A percentile compares a stretch with the other conserved stretches of the same genome.
These are phyloP conservation scores for Colletotrichum chrysophilum DNA, from an alignment of 2,329 filamentous ascomycete species.

Conservation along the genomic window DNA sequence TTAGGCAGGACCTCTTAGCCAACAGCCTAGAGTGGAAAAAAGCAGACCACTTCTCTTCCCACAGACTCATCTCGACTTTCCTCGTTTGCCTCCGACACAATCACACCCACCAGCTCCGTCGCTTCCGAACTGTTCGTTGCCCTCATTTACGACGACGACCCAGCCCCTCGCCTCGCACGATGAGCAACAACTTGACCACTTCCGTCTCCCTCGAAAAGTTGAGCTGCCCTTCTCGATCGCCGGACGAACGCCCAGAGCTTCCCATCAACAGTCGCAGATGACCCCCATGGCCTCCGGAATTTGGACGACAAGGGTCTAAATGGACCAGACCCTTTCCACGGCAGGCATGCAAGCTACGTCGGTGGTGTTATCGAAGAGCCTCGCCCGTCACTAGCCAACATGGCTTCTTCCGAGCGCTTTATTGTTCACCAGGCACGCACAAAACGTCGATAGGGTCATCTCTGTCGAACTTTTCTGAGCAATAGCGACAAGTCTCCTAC, in stretches of 20 bases:
- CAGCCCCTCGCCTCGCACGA: not conserved
- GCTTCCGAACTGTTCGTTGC: not conserved
- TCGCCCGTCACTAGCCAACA: not conserved
- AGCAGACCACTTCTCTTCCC: not conserved
- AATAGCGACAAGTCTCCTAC: not conserved
- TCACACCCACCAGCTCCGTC: not conserved
- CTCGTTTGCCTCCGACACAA: not conserved
- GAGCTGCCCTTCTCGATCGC: not conserved
- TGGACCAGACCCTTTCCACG: not conserved
- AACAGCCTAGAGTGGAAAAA: not conserved
- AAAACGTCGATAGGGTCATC: not conserved
- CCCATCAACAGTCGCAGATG: not conserved
- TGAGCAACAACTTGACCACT: not conserved
- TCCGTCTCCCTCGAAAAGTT: not conserved
- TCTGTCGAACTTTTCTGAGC: not conserved
- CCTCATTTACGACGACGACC: not conserved
- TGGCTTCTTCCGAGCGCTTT: not conserved
- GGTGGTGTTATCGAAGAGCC: not conserved
- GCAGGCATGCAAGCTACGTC: not conserved
- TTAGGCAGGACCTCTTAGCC: not conserved
- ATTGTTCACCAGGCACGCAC: not conserved
- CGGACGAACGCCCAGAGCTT: not conserved
- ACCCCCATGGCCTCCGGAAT: not conserved
- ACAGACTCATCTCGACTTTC: not conserved
- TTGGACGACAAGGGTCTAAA: not conserved